Evolutionary conservation across 441 rosid species (phyloP).

Genomic region (Aquilaria agallochum): DNA sequence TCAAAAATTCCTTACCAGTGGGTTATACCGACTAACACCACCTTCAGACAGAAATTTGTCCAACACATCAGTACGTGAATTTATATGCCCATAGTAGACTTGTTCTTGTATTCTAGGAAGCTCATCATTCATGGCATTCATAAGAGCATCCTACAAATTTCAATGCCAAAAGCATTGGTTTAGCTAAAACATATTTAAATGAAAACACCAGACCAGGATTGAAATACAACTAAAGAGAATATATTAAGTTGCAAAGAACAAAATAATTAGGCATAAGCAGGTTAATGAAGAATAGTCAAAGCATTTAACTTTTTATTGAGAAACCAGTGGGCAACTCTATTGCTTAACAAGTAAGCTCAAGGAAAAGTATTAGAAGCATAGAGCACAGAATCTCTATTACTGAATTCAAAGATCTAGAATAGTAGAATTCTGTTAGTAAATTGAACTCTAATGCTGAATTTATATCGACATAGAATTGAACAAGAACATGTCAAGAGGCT

Average conservation of each 20-base stretch:
- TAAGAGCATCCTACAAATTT: slow-evolving; percentile 71
- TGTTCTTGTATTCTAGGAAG: slow-evolving; percentile 97
- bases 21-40: slow-evolving; percentile 92
- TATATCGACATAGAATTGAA: too few species aligned
- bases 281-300: too few species aligned
- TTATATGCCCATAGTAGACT: slow-evolving; percentile 90
- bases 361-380: too few species aligned
- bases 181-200: slow-evolving; percentile 1
- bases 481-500: neutral
- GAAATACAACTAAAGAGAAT: neutral
- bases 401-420: too few species aligned
- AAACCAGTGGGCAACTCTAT: too few species aligned
- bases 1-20: slow-evolving; percentile 49
- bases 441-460: too few species aligned
- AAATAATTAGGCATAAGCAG: too few species aligned
- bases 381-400: too few species aligned
- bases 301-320: too few species aligned
- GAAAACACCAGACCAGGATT: neutral
- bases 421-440: too few species aligned
- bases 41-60: slow-evolving; percentile 86
- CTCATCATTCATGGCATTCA: slow-evolving; percentile 95
- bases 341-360: too few species aligned
- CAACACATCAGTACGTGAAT: slow-evolving; percentile 78
- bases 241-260: too few species aligned
- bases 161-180: slow-evolving; percentile 16